Evolutionary conservation across 345 rosid genomes (phyloP).

Genomic region (Microthlaspi erraticum): DNA sequence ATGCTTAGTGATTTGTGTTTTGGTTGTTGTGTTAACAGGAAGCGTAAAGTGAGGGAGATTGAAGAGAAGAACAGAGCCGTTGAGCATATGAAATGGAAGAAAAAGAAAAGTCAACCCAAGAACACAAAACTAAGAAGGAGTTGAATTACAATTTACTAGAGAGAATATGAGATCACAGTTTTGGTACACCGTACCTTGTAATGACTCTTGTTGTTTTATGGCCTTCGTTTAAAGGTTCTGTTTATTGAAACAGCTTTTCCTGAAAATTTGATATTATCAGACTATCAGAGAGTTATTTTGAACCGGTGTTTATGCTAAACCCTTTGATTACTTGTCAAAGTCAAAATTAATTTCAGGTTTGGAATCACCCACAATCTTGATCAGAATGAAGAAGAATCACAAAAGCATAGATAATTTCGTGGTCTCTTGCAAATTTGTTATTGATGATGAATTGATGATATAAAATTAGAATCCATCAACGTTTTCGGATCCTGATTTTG

Average conservation of each 20-base stretch:
- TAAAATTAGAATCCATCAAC: neutral
- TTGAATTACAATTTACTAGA: conserved; percentile 37
- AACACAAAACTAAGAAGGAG: conserved; percentile 69
- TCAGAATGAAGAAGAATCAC: neutral
- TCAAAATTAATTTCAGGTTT: neutral
- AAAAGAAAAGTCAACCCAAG: conserved; percentile 60
- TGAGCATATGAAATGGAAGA: conserved; percentile 84
- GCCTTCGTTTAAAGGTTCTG: neutral
- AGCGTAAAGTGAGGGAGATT: conserved; percentile 87
- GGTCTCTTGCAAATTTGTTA: no score
- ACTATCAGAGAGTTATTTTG: no score
- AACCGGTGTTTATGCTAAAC: neutral
- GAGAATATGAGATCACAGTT: conserved; percentile 22
- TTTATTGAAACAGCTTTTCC: neutral
- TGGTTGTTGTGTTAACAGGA: conserved; percentile 51
- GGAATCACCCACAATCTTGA: neutral
- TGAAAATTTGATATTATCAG: no score
- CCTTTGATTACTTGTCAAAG: no score
- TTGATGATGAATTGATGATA: neutral
- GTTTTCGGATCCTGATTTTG: neutral
- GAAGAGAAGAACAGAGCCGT: conserved; percentile 63
- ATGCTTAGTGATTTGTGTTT: conserved; percentile 18
- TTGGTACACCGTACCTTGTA: conserved; percentile 16
- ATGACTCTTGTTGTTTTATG: conserved; percentile 1
- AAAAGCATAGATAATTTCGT: neutral